Evolutionary conservation across 306 rosid genomes (phyloP).

Genomic region (Inga laurina): DNA sequence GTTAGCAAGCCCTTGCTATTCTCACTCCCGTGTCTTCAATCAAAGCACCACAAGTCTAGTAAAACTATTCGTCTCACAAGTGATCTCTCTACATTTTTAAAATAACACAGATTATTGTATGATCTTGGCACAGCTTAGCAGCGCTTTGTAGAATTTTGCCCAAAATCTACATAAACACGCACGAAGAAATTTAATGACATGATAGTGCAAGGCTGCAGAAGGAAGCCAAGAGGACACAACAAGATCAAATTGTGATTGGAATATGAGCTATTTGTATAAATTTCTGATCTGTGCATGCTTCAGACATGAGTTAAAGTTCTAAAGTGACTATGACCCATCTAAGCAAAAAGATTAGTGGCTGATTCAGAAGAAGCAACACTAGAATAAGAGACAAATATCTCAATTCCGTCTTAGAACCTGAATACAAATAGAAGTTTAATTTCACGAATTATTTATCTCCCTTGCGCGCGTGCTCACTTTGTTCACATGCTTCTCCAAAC

Average conservation of each 20-base stretch:
- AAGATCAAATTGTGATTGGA: neutral
- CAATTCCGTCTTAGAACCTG: neutral
- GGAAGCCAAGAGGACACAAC: neutral
- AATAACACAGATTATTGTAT: neutral
- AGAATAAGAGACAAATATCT: neutral
- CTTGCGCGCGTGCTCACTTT: neutral
- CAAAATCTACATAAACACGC: neutral
- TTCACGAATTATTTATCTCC: slow-evolving; percentile 18
- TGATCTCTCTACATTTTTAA: neutral
- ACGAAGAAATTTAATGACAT: neutral
- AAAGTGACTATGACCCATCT: slow-evolving; percentile 6
- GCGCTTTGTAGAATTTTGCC: neutral
- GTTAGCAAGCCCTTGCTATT: no score
- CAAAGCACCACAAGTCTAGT: neutral
- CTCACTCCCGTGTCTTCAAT: neutral
- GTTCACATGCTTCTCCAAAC: slow-evolving; percentile 19
- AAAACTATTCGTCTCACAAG: neutral
- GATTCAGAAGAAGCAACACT: neutral
- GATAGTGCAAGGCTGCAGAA: neutral
- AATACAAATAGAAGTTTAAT: neutral
- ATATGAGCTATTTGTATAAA: neutral
- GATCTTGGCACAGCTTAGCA: neutral
- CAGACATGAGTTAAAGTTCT: neutral
- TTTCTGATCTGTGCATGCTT: neutral
- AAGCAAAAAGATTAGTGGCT: neutral